phyloP scores from a whole-genome alignment of 2,329 filamentous ascomycete species.

The Balansia obtecta region DNA sequence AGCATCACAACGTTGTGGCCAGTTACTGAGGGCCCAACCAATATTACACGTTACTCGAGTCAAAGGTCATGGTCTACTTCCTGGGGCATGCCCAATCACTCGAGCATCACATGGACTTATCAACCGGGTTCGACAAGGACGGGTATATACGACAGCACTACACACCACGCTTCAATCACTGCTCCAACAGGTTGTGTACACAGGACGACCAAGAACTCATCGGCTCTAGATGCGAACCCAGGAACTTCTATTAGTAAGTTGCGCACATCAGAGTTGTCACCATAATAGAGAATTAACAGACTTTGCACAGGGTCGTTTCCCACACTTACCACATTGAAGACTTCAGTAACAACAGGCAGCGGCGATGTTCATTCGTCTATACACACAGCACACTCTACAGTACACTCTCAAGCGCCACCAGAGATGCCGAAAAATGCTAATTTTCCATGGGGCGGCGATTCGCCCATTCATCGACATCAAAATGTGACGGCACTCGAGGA shows the following conservation, averaged over 20 bases:
- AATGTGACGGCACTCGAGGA: conserved; percentile 15
- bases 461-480: conserved; percentile 22
- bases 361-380: conserved; percentile 11
- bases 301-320: background rate
- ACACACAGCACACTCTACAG: background rate
- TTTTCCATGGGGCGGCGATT: conserved; percentile 25
- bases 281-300: background rate
- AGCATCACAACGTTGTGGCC: background rate
- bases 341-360: conserved; percentile 6
- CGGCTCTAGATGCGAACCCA: background rate
- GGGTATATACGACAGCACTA: background rate
- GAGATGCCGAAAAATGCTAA: conserved; percentile 18
- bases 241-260: background rate
- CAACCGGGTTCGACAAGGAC: background rate
- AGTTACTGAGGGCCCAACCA: background rate
- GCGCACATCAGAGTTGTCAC: background rate
- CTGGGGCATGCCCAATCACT: background rate
- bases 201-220: background rate
- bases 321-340: conserved; percentile 6
- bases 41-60: background rate
- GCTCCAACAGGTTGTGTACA: background rate
- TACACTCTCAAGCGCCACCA: conserved; percentile 4
- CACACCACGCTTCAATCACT: background rate
- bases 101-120: background rate
- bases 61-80: background rate